Base-by-base conservation (phyloP, 2,329 filamentous ascomycete species). In the Ceratocystis colombiana region DNA sequence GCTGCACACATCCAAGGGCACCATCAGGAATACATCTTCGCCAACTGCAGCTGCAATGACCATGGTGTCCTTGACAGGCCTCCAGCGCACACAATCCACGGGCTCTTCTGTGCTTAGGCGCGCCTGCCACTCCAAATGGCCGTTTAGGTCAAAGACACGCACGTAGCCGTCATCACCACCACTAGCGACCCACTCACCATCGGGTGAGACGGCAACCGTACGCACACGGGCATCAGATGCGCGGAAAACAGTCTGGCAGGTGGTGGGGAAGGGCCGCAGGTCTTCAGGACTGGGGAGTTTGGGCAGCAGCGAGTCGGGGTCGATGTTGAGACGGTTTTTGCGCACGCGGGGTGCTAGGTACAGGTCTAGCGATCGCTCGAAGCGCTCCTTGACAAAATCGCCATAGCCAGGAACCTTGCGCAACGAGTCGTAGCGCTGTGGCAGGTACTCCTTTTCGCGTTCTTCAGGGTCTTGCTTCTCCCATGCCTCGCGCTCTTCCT, bases 111-210 rank as follows among this genome's bases (percentile, higher is more conserved):
- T 84, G 71, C 86, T 89, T 64, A 97, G 78, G 74, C 87, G 89
- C 64, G 86, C 87, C 71, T 84, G 88, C 90, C 91, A 96, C 65
- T 96, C 81, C 75, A 96, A 89, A 68, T 92, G 87, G 44, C 91
- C 92, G 7, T 90, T 94, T 66, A 96, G 81, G 69, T 94, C 88
- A 92, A 93, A 97, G 28, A 99, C 84, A 66, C 92, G 85, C 28
- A 96, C 88, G 22, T 88, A 94, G 41, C 94, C 93, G 75, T 99
- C 95, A 71, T 97, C 92, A 61, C 94, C 94, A 72, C 93, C 94
- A 70, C 88, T 96, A 1, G 94, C 94, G 67, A 97, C 78, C 81
- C 87, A 96, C 68, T 87, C 81, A 53, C 94, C 91, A 50, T 86
- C 86, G 1, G 94, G 91, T 74, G 96, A 93, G 69, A 97, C 85